Evolutionary conservation across 1,284 basidiomycete genomes (phyloP), one percentile per base, ranked within the genome.

Genomic region (Rhodotorula glutinis): DNA sequence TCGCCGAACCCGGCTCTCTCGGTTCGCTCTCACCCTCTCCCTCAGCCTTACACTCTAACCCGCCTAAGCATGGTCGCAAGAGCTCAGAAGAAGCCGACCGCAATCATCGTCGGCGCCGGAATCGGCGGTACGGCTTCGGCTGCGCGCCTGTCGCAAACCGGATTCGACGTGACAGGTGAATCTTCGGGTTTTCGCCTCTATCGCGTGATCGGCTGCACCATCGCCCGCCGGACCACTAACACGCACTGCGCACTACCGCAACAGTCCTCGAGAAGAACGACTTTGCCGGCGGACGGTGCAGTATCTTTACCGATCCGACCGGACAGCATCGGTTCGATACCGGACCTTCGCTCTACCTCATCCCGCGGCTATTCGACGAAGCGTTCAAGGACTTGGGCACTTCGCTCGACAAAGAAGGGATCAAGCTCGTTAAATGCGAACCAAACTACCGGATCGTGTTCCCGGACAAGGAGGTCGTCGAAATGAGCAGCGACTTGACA

Each of bases 261-360:
- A 60, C 65, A 57, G 69, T 73, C 25, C 51, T 72, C 60, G 73
- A 72, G 66, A 64, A 77, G 79, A 81, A 82, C 65, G 75, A 75
- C 43, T 80, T 79, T 65, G 79, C 80, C 11, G 83, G 83, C 4
- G 83, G 83, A 17, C 76, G 82, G 70, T 84, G 83, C 75, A 81
- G 80, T 65, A 74, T 83, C 64, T 79, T 83, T 55, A 82, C 70
- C 71, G 77, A 57, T 79, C 78, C 74, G 77, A 79, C 61, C 77
- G 81, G 74, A 1, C 10, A 53, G 33, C 56, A 58, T 25, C 56
- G 62, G 14, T 63, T 63, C 62, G 62, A 63, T 56, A 29, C 23
- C 44, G 61, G 61, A n/a, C 53, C 53, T 25, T 47, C 44, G 33
- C 53, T 56, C 38, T 51, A 46, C 62, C 79, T 83, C 59, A 79